Evolutionary conservation across 2,329 filamentous ascomycete genomes (phyloP).

Genomic region (Fusarium pseudonygamai): DNA sequence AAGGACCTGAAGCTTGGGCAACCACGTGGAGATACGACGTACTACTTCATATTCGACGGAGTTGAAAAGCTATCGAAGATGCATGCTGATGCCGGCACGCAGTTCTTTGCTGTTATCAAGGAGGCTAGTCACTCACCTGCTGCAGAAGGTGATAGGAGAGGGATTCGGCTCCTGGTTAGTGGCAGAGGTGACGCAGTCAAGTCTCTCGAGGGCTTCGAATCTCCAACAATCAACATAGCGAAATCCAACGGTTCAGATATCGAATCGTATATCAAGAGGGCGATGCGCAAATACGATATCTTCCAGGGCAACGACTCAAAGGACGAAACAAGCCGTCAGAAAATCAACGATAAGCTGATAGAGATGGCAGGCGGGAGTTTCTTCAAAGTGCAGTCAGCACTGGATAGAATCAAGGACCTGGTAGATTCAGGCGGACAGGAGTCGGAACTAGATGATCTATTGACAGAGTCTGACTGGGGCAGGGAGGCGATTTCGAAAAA

Average conservation of each 20-base stretch:
- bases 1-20: neutral
- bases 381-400: neutral
- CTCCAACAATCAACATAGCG: neutral
- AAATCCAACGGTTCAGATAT: neutral
- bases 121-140: neutral
- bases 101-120: neutral
- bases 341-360: neutral
- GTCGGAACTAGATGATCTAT: neutral
- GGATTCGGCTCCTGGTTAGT: neutral
- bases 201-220: rapidly evolving
- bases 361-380: neutral
- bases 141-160: neutral
- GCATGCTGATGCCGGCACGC: neutral
- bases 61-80: neutral
- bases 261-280: neutral
- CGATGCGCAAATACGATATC: neutral
- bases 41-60: neutral
- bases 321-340: neutral
- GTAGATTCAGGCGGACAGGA: neutral
- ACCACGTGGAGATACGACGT: neutral
- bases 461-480: neutral
- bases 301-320: neutral
- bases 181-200: neutral
- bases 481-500: neutral
- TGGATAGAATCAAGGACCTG: neutral